Evolutionary conservation across 371 early-diverging fungal genomes (phyloP), one percentile per base, ranked within the genome.

Genomic region (Homolaphlyctis polyrhiza): DNA sequence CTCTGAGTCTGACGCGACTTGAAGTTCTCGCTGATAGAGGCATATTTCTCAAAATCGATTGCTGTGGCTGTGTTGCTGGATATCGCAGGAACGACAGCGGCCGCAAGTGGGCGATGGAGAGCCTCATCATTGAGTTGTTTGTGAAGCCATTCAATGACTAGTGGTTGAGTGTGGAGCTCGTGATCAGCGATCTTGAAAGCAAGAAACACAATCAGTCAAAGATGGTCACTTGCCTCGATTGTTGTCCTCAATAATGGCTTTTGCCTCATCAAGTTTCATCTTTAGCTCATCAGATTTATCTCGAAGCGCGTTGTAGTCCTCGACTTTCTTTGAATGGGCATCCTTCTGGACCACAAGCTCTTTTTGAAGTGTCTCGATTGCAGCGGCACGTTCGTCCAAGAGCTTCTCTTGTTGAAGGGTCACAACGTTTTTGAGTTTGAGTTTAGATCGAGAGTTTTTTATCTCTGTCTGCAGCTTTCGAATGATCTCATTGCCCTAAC

Each of bases 101-200:
- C 14, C 3, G 28, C 25, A 6, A 34, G 27, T 27, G 79, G 76
- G 27, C 72, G 67, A 35, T 49, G 54, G 18, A 79, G 64, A 16
- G 79, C 76, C 25, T 81, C 75, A 54, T 81, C 81, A 65, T 81
- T 81, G 51, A 81, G 50, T 63, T 81, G 81, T 61, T 78, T 78
- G 65, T 81, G 81, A 8, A 81, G 74, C 77, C 77, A 81, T 62
- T 81, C 78, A 52, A 81, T 81, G 27, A 78, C 78, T 78, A 43
- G 0, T 39, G n/a, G n/a, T n/a, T n/a, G n/a, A n/a, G n/a, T n/a
- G n/a, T n/a, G n/a, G n/a, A 11, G 14, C 11, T 58, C 50, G 33
- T 47, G 14, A 50, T 6, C n/a, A 21, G 39, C 35, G 60, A 28
- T 33, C 30, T 1, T 1, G 2, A 18, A 28, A n/a, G 21, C 39